Evolutionary conservation across 148 eudicot species (phyloP).

Genomic region (Rhododendron mucronatum): DNA sequence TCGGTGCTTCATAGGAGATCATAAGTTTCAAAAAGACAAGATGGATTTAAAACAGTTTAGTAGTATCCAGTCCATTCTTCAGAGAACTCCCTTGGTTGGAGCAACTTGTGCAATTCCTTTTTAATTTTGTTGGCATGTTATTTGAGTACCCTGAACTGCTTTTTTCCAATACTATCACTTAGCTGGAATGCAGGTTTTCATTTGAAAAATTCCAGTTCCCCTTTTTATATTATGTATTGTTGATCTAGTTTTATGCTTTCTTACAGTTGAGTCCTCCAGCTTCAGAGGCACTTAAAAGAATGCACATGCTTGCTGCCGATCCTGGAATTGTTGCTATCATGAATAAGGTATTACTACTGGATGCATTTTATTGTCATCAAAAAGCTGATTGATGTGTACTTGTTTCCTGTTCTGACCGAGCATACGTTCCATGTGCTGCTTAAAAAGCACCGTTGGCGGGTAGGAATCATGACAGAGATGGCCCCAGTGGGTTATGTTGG

Average conservation of each 20-base stretch:
- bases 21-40: background rate
- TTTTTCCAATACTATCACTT: background rate
- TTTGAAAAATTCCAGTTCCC: background rate
- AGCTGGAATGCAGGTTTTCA: background rate
- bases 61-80: background rate
- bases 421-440: constrained; percentile 15
- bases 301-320: constrained; percentile 96
- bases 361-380: background rate
- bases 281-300: constrained; percentile 70
- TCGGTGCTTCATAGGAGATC: background rate
- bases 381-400: background rate
- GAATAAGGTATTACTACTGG: constrained; percentile 64
- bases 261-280: constrained; percentile 76
- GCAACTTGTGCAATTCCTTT: background rate
- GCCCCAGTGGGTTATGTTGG: constrained; percentile 96
- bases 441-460: constrained; percentile 86
- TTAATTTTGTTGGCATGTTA: background rate
- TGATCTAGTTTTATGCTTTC: constrained; percentile 8
- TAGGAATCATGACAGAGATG: constrained; percentile 98
- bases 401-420: constrained; percentile 16
- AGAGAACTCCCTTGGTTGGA: background rate
- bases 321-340: constrained; percentile 91
- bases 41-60: background rate
- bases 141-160: background rate
- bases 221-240: background rate